These are phyloP conservation scores for Hordeum marinum DNA, from an alignment of 176 grass and related monocot genomes.

Conservation along the genomic window DNA sequence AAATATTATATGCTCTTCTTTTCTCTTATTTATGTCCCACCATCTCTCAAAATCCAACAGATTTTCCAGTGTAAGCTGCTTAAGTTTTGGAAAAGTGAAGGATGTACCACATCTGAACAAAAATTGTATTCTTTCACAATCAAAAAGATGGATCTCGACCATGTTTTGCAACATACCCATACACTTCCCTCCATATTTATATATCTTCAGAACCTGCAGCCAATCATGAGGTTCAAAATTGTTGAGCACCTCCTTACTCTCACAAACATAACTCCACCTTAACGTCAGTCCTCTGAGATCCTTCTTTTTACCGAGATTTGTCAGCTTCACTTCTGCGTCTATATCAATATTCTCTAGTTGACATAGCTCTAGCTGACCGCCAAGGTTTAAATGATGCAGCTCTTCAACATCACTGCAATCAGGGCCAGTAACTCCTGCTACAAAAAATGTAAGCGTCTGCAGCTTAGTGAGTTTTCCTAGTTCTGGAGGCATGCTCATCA, in stretches of 20 bases:
- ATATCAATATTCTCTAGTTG: not conserved
- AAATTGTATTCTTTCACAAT: not conserved
- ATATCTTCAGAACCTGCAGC: not conserved
- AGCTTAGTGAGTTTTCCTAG: no score
- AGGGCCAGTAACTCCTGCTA: no score
- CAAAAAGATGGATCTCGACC: not conserved
- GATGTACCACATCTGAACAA: not conserved
- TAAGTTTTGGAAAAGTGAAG: not conserved
- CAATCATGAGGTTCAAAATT: not conserved
- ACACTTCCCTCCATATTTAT: no score
- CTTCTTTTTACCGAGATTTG: not conserved
- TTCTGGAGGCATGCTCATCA: no score
- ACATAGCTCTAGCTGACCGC: no score
- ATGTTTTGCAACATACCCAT: not conserved
- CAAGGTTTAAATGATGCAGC: no score
- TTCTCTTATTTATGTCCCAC: not conserved
- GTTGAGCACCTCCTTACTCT: not conserved
- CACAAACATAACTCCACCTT: not conserved
- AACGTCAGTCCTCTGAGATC: not conserved
- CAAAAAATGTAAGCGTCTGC: no score
- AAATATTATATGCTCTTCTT: not conserved
- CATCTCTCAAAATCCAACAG: not conserved
- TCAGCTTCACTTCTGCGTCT: not conserved
- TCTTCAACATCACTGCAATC: no score
- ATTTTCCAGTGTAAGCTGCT: rapidly evolving